Evolutionary conservation across 768 basidiomycete genomes (phyloP), one percentile per base, ranked within the genome.

Genomic region (Leucocoprinus leucothites): DNA sequence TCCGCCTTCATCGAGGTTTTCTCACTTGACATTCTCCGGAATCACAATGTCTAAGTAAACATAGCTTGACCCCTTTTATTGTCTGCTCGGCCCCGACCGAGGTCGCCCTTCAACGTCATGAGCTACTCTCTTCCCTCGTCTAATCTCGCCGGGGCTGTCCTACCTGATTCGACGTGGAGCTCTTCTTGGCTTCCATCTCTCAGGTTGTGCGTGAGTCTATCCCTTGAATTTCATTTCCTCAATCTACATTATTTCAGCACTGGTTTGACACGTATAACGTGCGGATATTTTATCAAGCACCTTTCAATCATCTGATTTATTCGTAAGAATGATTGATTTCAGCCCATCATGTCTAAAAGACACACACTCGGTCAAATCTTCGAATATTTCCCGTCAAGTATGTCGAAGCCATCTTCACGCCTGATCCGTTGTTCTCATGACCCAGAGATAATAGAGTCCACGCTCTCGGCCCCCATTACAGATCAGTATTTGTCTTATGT

Each of bases 1-100:
- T 26, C 53, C 53, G 53, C 26, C 18, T 38, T 48, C 19, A 36
- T 55, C 53, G 53, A 55, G 41, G 41, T 18, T 21, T 21, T 35
- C 9, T 38, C 14, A 36, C 25, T 25, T 42, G 47, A 55, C 28
- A 28, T 18, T 16, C 47, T 42, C 40, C 48, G 40, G 36, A 31
- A 48, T 48, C 36, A 41, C 28, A n/a, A 55, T 26, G 31, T 25
- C 22, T 25, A 46, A 26, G 16, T 25, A 46, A 16, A 46, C n/a
- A 26, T 46, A 46, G 16, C 3, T 22, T 6, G 21, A 22, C 25
- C 28, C 25, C 5, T 16, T 45, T 19, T 24, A 21, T 41, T 5
- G 21, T 25, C 11, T 45, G 31, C 13, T 24, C 11, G 24, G 18
- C 3, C n/a, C 43, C 9, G 9, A 11, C 43, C 40, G 16, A 41